Evolutionary conservation across 331 rosid genomes (phyloP), one percentile per base, ranked within the genome.

Genomic region (Phaseolus coccineus): DNA sequence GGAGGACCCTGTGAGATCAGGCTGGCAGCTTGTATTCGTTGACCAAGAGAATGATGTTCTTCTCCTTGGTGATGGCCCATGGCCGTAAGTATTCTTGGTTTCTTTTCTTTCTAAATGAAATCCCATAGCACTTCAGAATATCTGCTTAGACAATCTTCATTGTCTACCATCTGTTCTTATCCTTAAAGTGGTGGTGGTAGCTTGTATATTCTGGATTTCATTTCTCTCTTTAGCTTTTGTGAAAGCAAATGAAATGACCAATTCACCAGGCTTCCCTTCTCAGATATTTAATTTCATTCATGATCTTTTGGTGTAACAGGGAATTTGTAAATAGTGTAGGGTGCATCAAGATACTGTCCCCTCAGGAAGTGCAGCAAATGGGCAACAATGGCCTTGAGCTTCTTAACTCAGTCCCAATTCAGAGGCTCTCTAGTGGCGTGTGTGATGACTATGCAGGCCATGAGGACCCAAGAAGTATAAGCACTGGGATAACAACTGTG

Each of bases 11-110:
- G 83, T 89, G 81, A 94, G 98, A 94, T 94, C 98, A 94, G 97
- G 98, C 98, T 94, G 98, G 98, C 97, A 94, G 98, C 98, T 94
- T 94, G 98, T 94, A 90, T 92, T 94, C 61, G 98, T 94, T 69
- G 98, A 94, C 90, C 90, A 91, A 87, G 97, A 94, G 97, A 94
- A 91, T 69, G 97, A 94, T 44, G 90, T 94, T 86, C 98, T 94
- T 88, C 98, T 94, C 81, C 97, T 94, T 0, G 98, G 98, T 6
- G 98, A 94, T 84, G 98, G 87, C 87, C 98, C 97, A 4, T 94
- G 98, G 98, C 97, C 93, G 98, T 94, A 87, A 92, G 98, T 91
- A 82, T 61, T 71, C 37, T 30, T 19, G 61, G 14, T 52, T 5
- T 9, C 35, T 40, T 39, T 64, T 12, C 25, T 30, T 76, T 57